Evolutionary conservation across 495 filamentous ascomycete genomes (phyloP).

Genomic region (Sphaerosporella brunnea): DNA sequence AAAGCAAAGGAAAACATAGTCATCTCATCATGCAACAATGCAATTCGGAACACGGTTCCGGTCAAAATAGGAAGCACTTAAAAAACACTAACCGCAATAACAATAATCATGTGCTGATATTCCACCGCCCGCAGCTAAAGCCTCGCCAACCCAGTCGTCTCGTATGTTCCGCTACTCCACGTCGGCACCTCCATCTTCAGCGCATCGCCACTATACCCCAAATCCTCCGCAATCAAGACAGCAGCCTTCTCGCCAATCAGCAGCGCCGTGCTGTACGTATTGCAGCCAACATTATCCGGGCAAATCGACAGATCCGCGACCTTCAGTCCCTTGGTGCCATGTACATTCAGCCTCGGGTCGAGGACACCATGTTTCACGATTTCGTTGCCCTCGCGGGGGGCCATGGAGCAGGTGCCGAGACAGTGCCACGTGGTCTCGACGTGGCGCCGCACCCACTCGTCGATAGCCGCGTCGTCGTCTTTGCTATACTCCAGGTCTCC

Average conservation of each 20-base stretch:
- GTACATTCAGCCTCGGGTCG: slow-evolving; percentile 62
- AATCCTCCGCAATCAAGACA: slow-evolving; percentile 51
- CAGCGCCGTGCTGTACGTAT: slow-evolving; percentile 46
- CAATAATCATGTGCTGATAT: too few species aligned
- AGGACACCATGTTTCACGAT: slow-evolving; percentile 68
- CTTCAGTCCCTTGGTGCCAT: slow-evolving; percentile 65
- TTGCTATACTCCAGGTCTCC: slow-evolving; percentile 48
- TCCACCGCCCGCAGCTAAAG: too few species aligned
- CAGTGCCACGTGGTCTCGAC: slow-evolving; percentile 70
- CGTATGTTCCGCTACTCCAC: slow-evolving; percentile 31
- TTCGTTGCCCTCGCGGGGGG: slow-evolving; percentile 56
- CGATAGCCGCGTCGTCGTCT: slow-evolving; percentile 49
- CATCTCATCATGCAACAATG: too few species aligned
- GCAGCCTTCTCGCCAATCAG: slow-evolving; percentile 74
- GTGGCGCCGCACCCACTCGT: slow-evolving; percentile 62
- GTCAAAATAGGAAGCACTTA: too few species aligned
- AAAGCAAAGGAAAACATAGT: too few species aligned
- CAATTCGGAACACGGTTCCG: too few species aligned
- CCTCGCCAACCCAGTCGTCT: slow-evolving; percentile 28
- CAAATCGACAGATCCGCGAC: slow-evolving; percentile 66
- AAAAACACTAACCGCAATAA: too few species aligned
- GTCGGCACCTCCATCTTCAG: slow-evolving; percentile 58
- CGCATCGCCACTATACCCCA: slow-evolving; percentile 55
- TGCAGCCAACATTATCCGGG: slow-evolving; percentile 62
- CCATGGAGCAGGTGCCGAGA: slow-evolving; percentile 40